Conservation (phyloP, 768 basidiomycete genomes). For the Amanita brunnescens region DNA sequence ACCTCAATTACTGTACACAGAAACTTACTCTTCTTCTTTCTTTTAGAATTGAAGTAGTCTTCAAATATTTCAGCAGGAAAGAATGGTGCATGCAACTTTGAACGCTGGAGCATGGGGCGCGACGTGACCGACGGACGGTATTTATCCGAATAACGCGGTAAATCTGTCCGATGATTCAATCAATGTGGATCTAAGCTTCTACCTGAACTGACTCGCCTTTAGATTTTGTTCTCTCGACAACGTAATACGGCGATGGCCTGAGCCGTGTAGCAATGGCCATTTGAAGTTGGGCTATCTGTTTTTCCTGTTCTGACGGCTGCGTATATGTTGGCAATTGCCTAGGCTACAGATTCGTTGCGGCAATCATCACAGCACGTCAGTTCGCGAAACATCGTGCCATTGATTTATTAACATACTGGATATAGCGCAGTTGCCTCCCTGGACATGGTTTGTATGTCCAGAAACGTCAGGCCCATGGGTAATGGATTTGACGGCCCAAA, state of each 20-base stretch:
- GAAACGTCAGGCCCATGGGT: constrained; percentile 75
- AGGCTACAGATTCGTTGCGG: constrained; percentile 34
- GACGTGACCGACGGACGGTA: constrained; percentile 55
- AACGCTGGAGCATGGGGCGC: constrained; percentile 60
- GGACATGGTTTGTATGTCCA: constrained; percentile 70
- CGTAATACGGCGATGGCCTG: constrained; percentile 63
- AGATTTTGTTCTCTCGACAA: constrained; percentile 63
- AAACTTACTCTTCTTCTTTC: constrained; percentile 45
- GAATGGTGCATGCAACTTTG: constrained; percentile 64
- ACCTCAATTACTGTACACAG: neutral
- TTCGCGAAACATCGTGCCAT: constrained; percentile 12
- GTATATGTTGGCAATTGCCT: constrained; percentile 63
- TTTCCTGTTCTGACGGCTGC: constrained; percentile 58
- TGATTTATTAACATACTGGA: constrained; percentile 49
- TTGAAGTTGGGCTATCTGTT: constrained; percentile 56
- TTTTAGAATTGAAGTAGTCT: constrained; percentile 68
- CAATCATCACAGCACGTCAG: too few species aligned
- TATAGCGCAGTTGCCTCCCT: constrained; percentile 72
- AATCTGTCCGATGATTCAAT: constrained; percentile 32
- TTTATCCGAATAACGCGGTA: constrained; percentile 80
- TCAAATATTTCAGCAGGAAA: constrained; percentile 75
- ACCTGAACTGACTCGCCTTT: constrained; percentile 27
- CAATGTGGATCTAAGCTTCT: neutral
- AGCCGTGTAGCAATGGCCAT: constrained; percentile 57
- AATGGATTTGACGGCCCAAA: constrained; percentile 43